Base-by-base conservation (phyloP, 495 filamentous ascomycete species). In the Podospora didyma region DNA sequence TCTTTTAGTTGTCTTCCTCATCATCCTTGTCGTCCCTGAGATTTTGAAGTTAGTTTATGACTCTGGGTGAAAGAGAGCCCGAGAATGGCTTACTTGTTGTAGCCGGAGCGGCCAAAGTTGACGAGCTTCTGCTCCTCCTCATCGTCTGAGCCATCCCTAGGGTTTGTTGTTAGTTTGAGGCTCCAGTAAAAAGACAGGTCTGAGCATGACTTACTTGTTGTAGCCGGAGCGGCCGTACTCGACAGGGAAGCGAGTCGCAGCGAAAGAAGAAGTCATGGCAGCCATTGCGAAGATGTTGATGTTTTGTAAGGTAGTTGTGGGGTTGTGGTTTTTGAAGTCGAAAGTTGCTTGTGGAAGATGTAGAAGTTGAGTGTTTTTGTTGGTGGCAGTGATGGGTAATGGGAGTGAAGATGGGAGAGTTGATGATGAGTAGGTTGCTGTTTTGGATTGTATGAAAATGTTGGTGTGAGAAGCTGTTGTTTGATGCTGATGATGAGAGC, bases 161-260 rank as follows among this genome's bases (percentile, higher is more conserved):
- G 37, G 26, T n/a, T 51, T 28, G 48, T 42, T 54, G 53, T 54
- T 50, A 61, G 52, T 42, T 37, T 49, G 35, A 16, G n/a, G n/a
- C 39, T 42, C 9, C 6, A 4, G 31, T 53, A 28, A 24, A 31
- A 42, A 26, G 37, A 19, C 28, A 22, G n/a, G 7, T 23, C 58
- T 58, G 45, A 42, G 24, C 17, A 37, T 3, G 0, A 57, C 65
- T 51, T 42, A 64, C 63, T 77, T 77, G 68, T 78, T 79, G 69
- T 79, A 79, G 37, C 76, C 76, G 34, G 70, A 74, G 58, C 76
- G 76, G 56, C 75, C 76, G 66, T 80, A 83, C 57, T 76, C 84
- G 59, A 83, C 82, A 61, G 81, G 81, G 63, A 76, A 82, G 72
- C 79, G 58, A 60, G 65, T 69, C 10, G 39, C 39, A 7, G 39